Percentiles rank a stretch among this genome's conserved stretches.
Conservation (phyloP, 2,329 filamentous ascomycete species). For the Ophiocordyceps sinensis region DNA sequence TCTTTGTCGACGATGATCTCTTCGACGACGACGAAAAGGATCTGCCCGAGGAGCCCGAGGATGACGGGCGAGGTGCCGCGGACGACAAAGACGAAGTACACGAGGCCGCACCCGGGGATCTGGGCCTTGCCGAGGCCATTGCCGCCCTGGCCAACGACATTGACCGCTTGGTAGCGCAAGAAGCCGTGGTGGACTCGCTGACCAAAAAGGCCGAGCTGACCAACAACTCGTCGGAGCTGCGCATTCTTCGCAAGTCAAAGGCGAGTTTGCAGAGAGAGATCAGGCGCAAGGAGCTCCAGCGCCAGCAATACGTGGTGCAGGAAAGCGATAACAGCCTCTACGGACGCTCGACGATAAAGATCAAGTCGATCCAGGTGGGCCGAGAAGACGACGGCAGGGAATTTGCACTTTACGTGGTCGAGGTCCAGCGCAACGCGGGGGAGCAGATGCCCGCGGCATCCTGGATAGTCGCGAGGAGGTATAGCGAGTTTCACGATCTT, state of each 20-base stretch:
- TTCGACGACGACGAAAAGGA: conserved; percentile 82
- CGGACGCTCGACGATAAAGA: conserved; percentile 75
- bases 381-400: conserved; percentile 86
- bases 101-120: conserved; percentile 84
- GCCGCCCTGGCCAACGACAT: conserved; percentile 79
- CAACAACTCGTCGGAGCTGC: conserved; percentile 86
- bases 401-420: conserved; percentile 83
- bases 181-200: conserved; percentile 80
- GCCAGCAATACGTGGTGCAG: conserved; percentile 93
- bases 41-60: conserved; percentile 72
- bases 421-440: conserved; percentile 78
- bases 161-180: conserved; percentile 73
- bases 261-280: conserved; percentile 87
- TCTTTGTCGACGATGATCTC: conserved; percentile 86
- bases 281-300: conserved; percentile 82
- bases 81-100: conserved; percentile 57
- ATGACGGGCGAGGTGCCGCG: conserved; percentile 36
- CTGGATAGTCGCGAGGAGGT: conserved; percentile 84
- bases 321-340: conserved; percentile 97
- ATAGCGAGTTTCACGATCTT: conserved; percentile 93
- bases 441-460: conserved; percentile 95
- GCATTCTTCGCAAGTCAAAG: conserved; percentile 87
- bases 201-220: conserved; percentile 91
- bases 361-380: conserved; percentile 86
- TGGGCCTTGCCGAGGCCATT: conserved; percentile 88